These are phyloP conservation scores for Fomitopsis betulina DNA, from an alignment of 1,284 basidiomycete species.

Conservation along the genomic window DNA sequence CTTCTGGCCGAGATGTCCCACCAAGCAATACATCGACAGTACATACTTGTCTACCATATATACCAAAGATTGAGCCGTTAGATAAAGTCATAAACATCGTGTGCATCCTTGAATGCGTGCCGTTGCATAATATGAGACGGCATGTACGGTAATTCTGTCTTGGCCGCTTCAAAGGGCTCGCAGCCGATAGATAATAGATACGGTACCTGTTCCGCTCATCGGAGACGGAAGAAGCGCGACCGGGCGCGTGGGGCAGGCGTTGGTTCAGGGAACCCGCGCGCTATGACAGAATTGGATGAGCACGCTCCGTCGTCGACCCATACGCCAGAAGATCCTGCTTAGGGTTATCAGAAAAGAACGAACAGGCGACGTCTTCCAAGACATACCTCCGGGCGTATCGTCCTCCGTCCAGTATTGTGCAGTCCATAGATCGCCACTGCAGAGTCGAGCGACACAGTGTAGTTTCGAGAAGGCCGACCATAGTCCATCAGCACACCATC, in stretches of 20 bases:
- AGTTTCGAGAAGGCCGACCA: slow-evolving; percentile 1
- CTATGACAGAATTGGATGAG: slow-evolving; percentile 13
- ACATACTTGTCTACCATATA: background rate
- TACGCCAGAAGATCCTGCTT: slow-evolving; percentile 28
- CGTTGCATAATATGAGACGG: background rate
- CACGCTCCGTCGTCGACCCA: slow-evolving; percentile 35
- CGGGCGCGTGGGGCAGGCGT: slow-evolving; percentile 5
- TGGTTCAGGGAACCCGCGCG: slow-evolving; percentile 9
- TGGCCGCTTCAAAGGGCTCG: background rate
- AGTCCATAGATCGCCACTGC: slow-evolving; percentile 42
- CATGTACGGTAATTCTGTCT: background rate
- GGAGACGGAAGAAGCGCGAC: slow-evolving; percentile 23
- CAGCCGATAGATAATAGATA: slow-evolving; percentile 1
- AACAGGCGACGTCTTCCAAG: background rate
- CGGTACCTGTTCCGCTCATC: slow-evolving; percentile 5
- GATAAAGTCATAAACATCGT: slow-evolving; percentile 1
- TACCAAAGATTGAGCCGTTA: background rate
- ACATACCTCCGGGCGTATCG: slow-evolving; percentile 47
- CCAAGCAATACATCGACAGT: too few species aligned
- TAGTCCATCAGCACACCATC: slow-evolving; percentile 13
- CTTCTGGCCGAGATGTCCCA: background rate
- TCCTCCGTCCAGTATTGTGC: slow-evolving; percentile 56
- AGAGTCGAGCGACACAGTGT: background rate
- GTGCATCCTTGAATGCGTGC: background rate
- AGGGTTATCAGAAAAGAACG: background rate